These are phyloP conservation scores for Fraxinus ornus DNA, from an alignment of 305 asterid genomes.

Conservation along the genomic window DNA sequence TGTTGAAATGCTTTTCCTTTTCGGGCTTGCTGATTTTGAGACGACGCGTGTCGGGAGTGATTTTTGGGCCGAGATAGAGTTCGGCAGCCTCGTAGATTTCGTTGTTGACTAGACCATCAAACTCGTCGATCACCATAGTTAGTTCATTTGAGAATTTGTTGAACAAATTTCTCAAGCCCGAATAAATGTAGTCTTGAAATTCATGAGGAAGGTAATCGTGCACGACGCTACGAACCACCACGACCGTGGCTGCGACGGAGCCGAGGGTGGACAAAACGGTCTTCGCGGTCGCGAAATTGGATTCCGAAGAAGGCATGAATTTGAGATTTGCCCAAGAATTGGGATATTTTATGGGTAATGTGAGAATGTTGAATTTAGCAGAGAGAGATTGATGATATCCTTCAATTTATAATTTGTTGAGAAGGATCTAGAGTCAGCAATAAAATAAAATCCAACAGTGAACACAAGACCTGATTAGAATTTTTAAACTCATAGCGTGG, in stretches of 20 bases:
- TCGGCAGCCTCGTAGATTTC: slow-evolving; percentile 63
- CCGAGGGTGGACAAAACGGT: slow-evolving; percentile 48
- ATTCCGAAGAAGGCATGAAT: slow-evolving; percentile 29
- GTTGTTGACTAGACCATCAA: slow-evolving; percentile 45
- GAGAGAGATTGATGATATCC: neutral
- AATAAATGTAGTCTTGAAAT: slow-evolving; percentile 41
- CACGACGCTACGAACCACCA: slow-evolving; percentile 50
- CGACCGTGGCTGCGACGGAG: slow-evolving; percentile 53
- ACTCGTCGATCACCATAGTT: slow-evolving; percentile 59
- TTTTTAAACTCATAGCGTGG: neutral
- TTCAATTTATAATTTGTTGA: too few relatives aligned
- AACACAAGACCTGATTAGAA: neutral
- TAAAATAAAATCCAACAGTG: neutral
- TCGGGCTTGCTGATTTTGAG: slow-evolving; percentile 57
- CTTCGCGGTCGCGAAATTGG: slow-evolving; percentile 46
- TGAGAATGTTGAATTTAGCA: neutral
- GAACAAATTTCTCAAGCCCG: slow-evolving; percentile 36
- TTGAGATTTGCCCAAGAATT: neutral
- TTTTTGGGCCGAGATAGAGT: slow-evolving; percentile 40
- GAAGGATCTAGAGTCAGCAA: neutral
- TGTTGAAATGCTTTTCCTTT: slow-evolving; percentile 41
- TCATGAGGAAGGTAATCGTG: slow-evolving; percentile 48
- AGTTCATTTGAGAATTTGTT: slow-evolving; percentile 44
- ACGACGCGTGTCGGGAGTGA: slow-evolving; percentile 45
- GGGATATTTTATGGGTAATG: neutral